Conservation (phyloP, 345 rosid species). For the Gossypium stocksii region DNA sequence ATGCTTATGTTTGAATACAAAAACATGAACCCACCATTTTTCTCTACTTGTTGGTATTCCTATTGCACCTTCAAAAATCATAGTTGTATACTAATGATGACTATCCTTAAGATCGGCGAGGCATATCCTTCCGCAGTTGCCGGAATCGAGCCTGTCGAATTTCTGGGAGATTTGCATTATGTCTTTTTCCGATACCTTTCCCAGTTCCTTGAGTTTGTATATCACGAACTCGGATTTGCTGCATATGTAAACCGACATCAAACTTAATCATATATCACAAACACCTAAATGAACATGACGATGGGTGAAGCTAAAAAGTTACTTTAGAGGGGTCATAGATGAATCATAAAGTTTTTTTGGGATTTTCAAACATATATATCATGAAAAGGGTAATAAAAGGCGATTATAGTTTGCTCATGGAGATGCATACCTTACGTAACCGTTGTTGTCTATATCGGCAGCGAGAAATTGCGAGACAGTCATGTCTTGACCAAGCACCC, state of each 20-base stretch:
- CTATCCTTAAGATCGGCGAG: slow-evolving; percentile 62
- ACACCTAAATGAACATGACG: no score
- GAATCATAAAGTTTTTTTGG: no score
- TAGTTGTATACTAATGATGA: slow-evolving; percentile 15
- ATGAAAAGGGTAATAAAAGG: neutral
- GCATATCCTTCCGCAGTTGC: slow-evolving; percentile 69
- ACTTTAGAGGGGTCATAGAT: no score
- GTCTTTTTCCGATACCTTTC: slow-evolving; percentile 60
- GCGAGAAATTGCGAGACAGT: slow-evolving; percentile 78
- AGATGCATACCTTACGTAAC: slow-evolving; percentile 61
- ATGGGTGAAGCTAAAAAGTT: no score
- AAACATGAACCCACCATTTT: neutral
- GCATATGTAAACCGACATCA: slow-evolving; percentile 3
- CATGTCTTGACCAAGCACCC: slow-evolving; percentile 77
- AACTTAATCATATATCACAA: neutral
- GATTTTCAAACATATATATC: no score
- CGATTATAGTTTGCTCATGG: neutral
- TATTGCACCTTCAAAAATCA: neutral
- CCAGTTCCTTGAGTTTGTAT: slow-evolving; percentile 79
- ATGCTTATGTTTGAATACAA: neutral
- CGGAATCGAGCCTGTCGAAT: slow-evolving; percentile 63
- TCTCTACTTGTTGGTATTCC: slow-evolving; percentile 3
- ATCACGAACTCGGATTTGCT: slow-evolving; percentile 72
- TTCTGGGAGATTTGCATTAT: slow-evolving; percentile 45
- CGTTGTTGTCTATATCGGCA: slow-evolving; percentile 79